A percentile compares a stretch with the other conserved stretches of the same genome.
These are phyloP conservation scores for Lodderomyces jiufengensis DNA, from an alignment of 1,139 yeast species.

Conservation along the genomic window DNA sequence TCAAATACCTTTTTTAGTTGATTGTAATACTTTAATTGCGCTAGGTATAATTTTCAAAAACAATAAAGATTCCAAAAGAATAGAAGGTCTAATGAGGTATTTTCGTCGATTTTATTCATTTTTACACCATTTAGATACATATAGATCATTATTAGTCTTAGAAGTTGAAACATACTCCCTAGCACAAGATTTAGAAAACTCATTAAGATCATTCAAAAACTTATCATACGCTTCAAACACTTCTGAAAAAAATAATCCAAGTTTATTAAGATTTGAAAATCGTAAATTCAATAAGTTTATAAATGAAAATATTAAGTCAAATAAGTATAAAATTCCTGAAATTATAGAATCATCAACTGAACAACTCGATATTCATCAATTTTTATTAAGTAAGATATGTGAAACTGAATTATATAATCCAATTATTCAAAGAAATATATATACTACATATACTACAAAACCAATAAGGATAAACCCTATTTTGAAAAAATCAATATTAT, in stretches of 20 bases:
- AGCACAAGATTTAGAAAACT: constrained; percentile 19
- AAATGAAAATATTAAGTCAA: constrained; percentile 20
- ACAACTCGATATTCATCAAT: constrained; percentile 20
- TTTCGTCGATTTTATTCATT: constrained; percentile 40
- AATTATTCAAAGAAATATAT: constrained; percentile 25
- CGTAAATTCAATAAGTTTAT: constrained; percentile 19
- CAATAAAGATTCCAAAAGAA: constrained; percentile 24
- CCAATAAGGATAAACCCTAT: constrained; percentile 15
- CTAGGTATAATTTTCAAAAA: constrained; percentile 28
- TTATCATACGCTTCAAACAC: constrained; percentile 12
- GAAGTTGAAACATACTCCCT: constrained; percentile 32
- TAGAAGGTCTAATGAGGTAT: constrained; percentile 31
- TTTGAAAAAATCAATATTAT: constrained; percentile 24
- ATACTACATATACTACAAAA: constrained; percentile 17
- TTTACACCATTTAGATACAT: constrained; percentile 19
- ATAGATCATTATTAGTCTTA: constrained; percentile 24
- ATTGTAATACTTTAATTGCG: constrained; percentile 22
- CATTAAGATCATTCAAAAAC: constrained; percentile 25
- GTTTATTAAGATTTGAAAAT: constrained; percentile 4
- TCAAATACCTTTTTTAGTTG: constrained; percentile 31
- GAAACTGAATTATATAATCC: constrained; percentile 24
- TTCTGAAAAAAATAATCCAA: not conserved
- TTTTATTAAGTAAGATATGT: constrained; percentile 12
- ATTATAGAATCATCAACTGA: constrained; percentile 3
- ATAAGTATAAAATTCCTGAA: constrained; percentile 7